Base-by-base conservation (phyloP, 305 asterid species). In the Fraxinus dipetala region DNA sequence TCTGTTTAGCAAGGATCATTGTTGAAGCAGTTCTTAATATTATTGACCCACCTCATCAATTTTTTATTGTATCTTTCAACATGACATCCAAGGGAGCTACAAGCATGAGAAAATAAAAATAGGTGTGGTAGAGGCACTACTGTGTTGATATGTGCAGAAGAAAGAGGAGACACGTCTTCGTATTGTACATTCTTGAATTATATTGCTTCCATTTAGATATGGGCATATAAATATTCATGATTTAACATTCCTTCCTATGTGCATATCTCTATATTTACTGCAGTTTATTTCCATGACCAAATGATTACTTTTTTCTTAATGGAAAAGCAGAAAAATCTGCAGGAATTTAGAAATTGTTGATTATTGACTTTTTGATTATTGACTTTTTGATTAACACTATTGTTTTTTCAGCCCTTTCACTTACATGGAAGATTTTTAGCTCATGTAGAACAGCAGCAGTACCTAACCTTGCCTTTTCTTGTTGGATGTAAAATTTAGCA, bases 1-100 rank as follows among this genome's bases (percentile, higher is more conserved):
- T 77, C 31, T 80, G 24, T 78, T 48, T 72, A 6, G 10, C 77
- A 38, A 35, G 45, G 70, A 78, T 54, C 43, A 13, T 63, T 65
- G 36, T 70, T 72, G 76, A 73, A 77, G 78, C 45, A n/a, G 65
- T 70, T 72, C 40, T 26, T 30, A 48, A 32, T 82, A 69, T 65
- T 26, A 65, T 73, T 56, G 48, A 24, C 63, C 69, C 4, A 65
- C 61, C 76, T 24, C 51, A 28, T 75, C n/a, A 65, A 24, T 24
- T 63, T 18, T 63, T 63, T 20, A 43, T 73, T 76, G 59, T 14
- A 59, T 81, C 67, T 22, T 78, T 30, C 43, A 63, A 67, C 77
- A 75, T 6, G 79, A 34, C 22, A 61, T 26, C 38, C 75, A 38
- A 36, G 78, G 54, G 34, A 67, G 56, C 77, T 79, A 45, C 20